These are phyloP conservation scores for Tetracladium setigerum DNA, from an alignment of 495 filamentous ascomycete species.

Conservation along the genomic window DNA sequence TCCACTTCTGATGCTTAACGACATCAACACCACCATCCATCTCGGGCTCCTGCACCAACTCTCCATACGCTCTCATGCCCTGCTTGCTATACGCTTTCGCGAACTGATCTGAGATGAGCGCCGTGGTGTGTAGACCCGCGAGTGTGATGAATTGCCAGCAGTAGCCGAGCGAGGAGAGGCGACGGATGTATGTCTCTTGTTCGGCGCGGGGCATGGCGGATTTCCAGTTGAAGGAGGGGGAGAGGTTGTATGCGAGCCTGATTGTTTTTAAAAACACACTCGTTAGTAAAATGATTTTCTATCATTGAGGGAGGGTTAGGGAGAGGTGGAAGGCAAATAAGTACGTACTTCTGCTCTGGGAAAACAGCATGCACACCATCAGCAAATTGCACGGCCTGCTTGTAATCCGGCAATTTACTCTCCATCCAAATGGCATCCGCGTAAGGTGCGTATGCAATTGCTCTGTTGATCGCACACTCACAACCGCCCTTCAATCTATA, in stretches of 20 bases:
- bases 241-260: conserved; percentile 86
- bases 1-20: conserved; percentile 98
- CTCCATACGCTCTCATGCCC: conserved; percentile 95
- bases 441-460: conserved; percentile 88
- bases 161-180: conserved; percentile 82
- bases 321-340: too few relatives aligned
- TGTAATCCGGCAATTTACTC: conserved; percentile 88
- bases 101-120: conserved; percentile 83
- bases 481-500: conserved; percentile 90
- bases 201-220: conserved; percentile 87
- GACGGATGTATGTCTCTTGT: conserved; percentile 94
- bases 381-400: conserved; percentile 90
- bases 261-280: neutral
- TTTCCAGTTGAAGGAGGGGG: conserved; percentile 99
- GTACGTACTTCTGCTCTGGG: conserved; percentile 89
- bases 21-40: conserved; percentile 87
- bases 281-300: conserved; percentile 10
- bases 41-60: conserved; percentile 95
- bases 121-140: conserved; percentile 93
- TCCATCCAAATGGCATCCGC: conserved; percentile 99
- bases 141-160: conserved; percentile 99
- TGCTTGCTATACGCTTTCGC: conserved; percentile 69
- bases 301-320: neutral
- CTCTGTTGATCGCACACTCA: conserved; percentile 85
- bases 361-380: conserved; percentile 88